Conservation (phyloP, 306 rosid species). For the Cucumis sativus region Cucumber_9930_V3 NC_026658.2:5651001-5651500, state of each 20-base stretch:
- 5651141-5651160: background rate
- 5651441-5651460: no score
- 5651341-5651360: no score
- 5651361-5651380: no score
- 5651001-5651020: background rate
- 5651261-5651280: background rate
- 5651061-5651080: background rate
- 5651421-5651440: no score
- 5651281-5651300: no score
- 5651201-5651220: background rate
- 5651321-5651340: no score
- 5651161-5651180: background rate
- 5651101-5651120: background rate
- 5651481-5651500: no score
- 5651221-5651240: no score
- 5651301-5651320: no score
- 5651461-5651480: no score
- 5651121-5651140: background rate
- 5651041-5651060: background rate
- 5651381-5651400: no score
- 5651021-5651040: background rate
- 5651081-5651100: background rate
- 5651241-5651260: background rate
- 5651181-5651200: background rate
- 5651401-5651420: no score